Conservation (phyloP, 2,329 filamentous ascomycete genomes). For the Colletotrichum spinosum region DNA sequence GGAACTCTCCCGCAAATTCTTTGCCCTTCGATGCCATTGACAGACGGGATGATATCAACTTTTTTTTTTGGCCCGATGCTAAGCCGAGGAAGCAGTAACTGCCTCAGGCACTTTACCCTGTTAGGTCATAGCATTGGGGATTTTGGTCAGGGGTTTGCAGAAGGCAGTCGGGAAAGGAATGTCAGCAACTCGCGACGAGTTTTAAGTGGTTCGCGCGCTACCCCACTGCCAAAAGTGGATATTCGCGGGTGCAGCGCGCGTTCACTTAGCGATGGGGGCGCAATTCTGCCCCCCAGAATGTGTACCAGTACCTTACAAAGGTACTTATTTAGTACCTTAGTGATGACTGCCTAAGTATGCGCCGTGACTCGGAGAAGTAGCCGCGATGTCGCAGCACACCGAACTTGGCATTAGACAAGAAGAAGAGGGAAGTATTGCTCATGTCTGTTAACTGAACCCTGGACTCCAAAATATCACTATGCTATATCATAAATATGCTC, state of each 20-base stretch:
- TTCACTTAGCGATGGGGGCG: background rate
- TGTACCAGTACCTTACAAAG: background rate
- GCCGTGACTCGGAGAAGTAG: slow-evolving; percentile 14
- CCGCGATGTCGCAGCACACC: no score
- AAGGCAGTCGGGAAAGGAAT: background rate
- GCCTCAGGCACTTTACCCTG: slow-evolving; percentile 19
- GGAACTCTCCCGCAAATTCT: slow-evolving; percentile 42
- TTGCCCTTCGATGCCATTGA: slow-evolving; percentile 40
- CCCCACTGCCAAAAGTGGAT: slow-evolving; percentile 26
- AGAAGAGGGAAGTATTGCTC: no score
- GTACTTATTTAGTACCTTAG: no score
- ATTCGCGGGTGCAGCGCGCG: slow-evolving; percentile 29
- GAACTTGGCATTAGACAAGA: no score
- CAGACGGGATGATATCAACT: slow-evolving; percentile 37
- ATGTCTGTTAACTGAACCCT: background rate
- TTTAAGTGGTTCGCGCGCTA: slow-evolving; percentile 32
- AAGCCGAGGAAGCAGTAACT: slow-evolving; percentile 29
- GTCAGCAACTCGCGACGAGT: slow-evolving; percentile 33
- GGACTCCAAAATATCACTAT: slow-evolving; percentile 32
- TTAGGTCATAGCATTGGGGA: no score
- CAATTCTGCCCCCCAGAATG: background rate
- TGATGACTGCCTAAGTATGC: background rate
- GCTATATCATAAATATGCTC: slow-evolving; percentile 29
- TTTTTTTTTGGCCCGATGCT: slow-evolving; percentile 35
- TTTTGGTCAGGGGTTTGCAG: no score